phyloP scores from a whole-genome alignment of 2,329 filamentous ascomycete genomes.

The Venturia oleaginea region DNA sequence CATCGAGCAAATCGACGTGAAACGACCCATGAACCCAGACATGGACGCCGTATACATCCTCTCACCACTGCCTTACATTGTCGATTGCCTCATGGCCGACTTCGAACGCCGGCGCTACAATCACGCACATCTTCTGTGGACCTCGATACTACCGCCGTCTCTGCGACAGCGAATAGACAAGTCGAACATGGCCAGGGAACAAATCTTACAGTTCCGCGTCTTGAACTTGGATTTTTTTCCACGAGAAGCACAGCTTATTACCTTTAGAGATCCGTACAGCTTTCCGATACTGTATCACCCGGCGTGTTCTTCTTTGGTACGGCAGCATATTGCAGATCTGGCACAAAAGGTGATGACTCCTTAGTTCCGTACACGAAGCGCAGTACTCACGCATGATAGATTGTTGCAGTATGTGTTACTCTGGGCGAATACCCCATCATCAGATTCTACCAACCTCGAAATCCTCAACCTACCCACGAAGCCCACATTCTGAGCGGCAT shows the following conservation, averaged over 20 bases:
- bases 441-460: constrained; percentile 74
- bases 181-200: constrained; percentile 57
- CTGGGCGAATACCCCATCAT: constrained; percentile 92
- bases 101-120: constrained; percentile 77
- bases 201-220: constrained; percentile 72
- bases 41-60: constrained; percentile 95
- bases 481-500: constrained; percentile 80
- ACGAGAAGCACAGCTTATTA: constrained; percentile 81
- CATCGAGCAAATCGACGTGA: constrained; percentile 88
- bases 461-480: constrained; percentile 68
- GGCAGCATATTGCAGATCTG: constrained; percentile 71
- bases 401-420: constrained; percentile 78
- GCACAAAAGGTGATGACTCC: constrained; percentile 65
- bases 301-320: constrained; percentile 73
- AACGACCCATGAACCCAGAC: constrained; percentile 69
- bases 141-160: constrained; percentile 59
- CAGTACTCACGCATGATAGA: constrained; percentile 38
- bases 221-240: constrained; percentile 85
- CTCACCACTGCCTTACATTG: constrained; percentile 74
- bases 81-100: constrained; percentile 90
- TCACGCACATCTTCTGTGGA: constrained; percentile 78
- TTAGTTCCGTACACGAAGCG: not conserved
- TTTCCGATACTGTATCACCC: constrained; percentile 91
- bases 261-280: constrained; percentile 90
- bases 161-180: constrained; percentile 67